These are phyloP conservation scores for Colletotrichum sp. DNA, from an alignment of 2,329 filamentous ascomycete species.

Conservation along the genomic window DNA sequence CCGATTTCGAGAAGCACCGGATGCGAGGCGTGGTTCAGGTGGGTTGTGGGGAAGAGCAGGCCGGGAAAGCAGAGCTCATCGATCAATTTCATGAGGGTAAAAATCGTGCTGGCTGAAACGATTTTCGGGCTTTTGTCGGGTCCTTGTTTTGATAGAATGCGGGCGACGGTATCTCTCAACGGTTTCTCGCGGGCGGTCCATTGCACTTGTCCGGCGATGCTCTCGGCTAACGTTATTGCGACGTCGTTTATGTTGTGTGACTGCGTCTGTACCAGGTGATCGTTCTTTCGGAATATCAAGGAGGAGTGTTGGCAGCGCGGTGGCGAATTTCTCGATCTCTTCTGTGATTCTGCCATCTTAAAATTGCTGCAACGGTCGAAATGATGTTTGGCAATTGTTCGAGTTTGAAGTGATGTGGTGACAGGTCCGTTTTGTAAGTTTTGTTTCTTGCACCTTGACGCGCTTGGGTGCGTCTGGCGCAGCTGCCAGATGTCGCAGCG, in stretches of 20 bases:
- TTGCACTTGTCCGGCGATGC: neutral
- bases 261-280: neutral
- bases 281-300: neutral
- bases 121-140: neutral
- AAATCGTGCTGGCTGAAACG: neutral
- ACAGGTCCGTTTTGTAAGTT: neutral
- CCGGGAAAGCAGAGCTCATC: slow-evolving; percentile 12
- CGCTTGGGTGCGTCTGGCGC: slow-evolving; percentile 5
- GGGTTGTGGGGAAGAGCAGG: slow-evolving; percentile 5
- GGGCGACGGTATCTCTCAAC: slow-evolving; percentile 1
- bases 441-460: neutral
- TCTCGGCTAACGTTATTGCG: slow-evolving; percentile 9
- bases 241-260: slow-evolving; percentile 13
- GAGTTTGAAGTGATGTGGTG: neutral
- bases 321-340: neutral
- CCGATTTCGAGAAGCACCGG: slow-evolving; percentile 11
- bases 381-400: neutral
- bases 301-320: neutral
- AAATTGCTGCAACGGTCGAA: neutral
- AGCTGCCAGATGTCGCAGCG: slow-evolving; percentile 7
- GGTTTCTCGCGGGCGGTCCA: slow-evolving; percentile 4
- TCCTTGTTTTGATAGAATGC: neutral
- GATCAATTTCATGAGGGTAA: slow-evolving; percentile 11
- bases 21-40: slow-evolving; percentile 10
- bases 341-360: neutral